Evolutionary conservation across 306 rosid genomes (phyloP).

Genomic region (Benincasa hispida): DNA sequence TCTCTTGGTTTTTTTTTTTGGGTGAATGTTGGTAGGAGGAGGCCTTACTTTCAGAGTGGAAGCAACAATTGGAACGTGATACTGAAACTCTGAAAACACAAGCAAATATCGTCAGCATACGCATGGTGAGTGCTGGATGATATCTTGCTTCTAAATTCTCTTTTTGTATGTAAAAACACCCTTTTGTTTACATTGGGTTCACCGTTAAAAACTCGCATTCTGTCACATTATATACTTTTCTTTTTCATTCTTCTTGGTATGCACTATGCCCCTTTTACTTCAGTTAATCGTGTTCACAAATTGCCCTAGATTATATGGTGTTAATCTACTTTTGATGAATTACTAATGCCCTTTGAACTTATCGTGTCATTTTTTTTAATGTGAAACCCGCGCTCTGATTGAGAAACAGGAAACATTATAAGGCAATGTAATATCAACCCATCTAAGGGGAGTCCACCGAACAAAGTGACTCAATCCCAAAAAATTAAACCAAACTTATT

Average conservation of each 20-base stretch:
- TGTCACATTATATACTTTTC: neutral
- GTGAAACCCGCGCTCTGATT: no score
- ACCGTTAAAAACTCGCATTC: neutral
- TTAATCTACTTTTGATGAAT: no score
- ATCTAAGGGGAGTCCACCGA: no score
- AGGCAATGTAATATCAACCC: no score
- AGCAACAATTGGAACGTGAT: conserved; percentile 75
- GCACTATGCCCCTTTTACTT: neutral
- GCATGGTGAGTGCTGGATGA: conserved; percentile 41
- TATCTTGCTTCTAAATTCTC: neutral
- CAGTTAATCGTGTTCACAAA: neutral
- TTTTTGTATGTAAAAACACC: neutral
- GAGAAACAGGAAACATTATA: no score
- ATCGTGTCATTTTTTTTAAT: no score
- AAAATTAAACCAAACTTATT: no score
- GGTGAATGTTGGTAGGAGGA: conserved; percentile 46
- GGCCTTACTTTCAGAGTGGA: conserved; percentile 67
- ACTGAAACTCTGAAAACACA: conserved; percentile 74
- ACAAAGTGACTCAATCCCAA: no score
- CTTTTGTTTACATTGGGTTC: neutral
- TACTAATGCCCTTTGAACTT: no score
- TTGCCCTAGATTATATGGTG: neutral
- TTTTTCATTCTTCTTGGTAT: neutral
- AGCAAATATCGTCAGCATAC: conserved; percentile 58
- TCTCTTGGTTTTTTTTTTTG: neutral